These are phyloP conservation scores for Metschnikowia dekortorum DNA, from an alignment of 805 yeast genomes.

Conservation along the genomic window DNA sequence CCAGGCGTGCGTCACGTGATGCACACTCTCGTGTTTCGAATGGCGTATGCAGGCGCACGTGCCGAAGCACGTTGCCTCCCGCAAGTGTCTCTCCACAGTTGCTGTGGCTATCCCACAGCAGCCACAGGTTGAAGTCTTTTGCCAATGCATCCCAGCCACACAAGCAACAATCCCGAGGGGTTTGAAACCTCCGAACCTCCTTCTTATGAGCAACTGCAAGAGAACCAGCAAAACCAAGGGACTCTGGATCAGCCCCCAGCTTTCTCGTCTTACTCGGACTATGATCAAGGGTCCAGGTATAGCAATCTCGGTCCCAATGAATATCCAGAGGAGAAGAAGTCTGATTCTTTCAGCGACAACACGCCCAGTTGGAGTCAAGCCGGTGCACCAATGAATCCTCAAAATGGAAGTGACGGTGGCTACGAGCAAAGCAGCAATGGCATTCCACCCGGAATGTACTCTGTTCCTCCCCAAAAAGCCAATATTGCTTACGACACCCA, in stretches of 20 bases:
- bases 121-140: background rate
- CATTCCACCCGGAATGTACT: slow-evolving; percentile 13
- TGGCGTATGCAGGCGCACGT: background rate
- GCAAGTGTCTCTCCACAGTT: background rate
- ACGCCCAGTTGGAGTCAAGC: no score
- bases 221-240: background rate
- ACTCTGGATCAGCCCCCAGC: background rate
- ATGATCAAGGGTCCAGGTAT: background rate
- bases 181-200: slow-evolving; percentile 12
- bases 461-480: slow-evolving; percentile 30
- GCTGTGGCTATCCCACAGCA: background rate
- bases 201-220: slow-evolving; percentile 16
- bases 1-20: background rate
- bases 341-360: background rate
- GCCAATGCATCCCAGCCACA: slow-evolving; percentile 1
- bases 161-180: background rate
- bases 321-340: slow-evolving; percentile 15
- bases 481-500: slow-evolving; percentile 34
- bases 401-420: background rate
- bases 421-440: background rate
- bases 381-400: background rate
- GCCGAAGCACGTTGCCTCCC: background rate
- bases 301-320: slow-evolving; percentile 13
- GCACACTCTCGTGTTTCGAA: background rate
- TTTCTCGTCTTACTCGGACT: background rate